A percentile compares a stretch with the other conserved stretches of the same genome.
Evolutionary conservation across 768 basidiomycete genomes (phyloP).

Genomic region (Cystofilobasidium macerans): DNA sequence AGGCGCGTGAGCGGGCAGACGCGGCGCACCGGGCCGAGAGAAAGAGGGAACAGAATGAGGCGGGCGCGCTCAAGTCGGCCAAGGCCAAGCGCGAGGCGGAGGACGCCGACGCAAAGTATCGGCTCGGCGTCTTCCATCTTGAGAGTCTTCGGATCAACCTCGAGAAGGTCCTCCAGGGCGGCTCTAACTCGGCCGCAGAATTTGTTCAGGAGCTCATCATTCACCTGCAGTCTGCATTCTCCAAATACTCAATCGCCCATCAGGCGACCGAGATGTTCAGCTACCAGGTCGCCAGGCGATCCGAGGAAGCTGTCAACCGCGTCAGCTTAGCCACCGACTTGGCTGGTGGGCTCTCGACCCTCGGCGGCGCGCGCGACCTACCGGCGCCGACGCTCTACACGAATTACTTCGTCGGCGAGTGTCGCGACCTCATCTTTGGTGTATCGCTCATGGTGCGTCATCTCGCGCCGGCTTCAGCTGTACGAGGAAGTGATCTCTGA

Average conservation of each 20-base stretch:
- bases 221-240: constrained; percentile 10
- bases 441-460: neutral
- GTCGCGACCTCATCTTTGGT: constrained; percentile 14
- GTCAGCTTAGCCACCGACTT: constrained; percentile 14
- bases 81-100: constrained; percentile 23
- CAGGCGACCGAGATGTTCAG: constrained; percentile 23
- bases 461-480: neutral
- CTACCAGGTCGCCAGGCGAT: constrained; percentile 13
- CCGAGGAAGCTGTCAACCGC: constrained; percentile 18
- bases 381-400: constrained; percentile 10
- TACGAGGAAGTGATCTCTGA: neutral
- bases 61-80: constrained; percentile 9
- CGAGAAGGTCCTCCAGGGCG: constrained; percentile 14
- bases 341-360: constrained; percentile 1
- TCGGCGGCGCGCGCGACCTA: constrained; percentile 3
- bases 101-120: constrained; percentile 22
- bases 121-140: constrained; percentile 22
- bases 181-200: constrained; percentile 20
- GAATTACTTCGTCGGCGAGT: constrained; percentile 16
- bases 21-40: constrained; percentile 11
- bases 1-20: constrained; percentile 4
- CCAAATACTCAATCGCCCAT: constrained; percentile 15
- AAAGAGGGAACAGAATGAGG: constrained; percentile 21
- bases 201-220: constrained; percentile 23
- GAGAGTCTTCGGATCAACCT: constrained; percentile 23